Base-by-base conservation (phyloP, 768 basidiomycete genomes). In the Kwoniella shandongensis region DNA sequence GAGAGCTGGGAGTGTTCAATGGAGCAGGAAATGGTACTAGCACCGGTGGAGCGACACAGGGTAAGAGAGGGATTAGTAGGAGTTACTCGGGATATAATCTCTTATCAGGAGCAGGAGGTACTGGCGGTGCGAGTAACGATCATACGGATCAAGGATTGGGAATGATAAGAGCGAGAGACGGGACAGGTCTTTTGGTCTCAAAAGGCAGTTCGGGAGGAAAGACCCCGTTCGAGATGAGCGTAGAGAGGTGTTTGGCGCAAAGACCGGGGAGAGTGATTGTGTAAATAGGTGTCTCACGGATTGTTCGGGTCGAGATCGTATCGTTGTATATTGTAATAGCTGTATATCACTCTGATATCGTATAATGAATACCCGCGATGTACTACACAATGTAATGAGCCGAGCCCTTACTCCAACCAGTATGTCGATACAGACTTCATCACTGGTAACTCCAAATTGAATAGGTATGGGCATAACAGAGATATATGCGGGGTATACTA, bases 221-320 rank as follows among this genome's bases (percentile, higher is more conserved):
- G 52, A 70, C 66, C 13, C 68, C 71, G 18, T 70, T 73, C 44
- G 66, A 70, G 54, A 49, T 73, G 50, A 68, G 69, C 51, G 63
- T 73, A 5, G 64, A 70, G 58, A 60, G 71, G 44, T 67, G 66
- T 60, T 44, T 72, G 48, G 67, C 70, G 4, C 70, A 72, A 46
- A 54, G 65, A 30, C 70, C 70, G 11, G 50, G 54, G 13, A 32
- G 56, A 4, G 27, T 23, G 20, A 36, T 5, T 30, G 52, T 13
- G 32, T 32, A 13, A 32, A 13, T 32, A 13, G 32, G 32, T 32
- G 40, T 42, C 7, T 6, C n/a, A 42, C n/a, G 22, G 40, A n/a
- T 6, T n/a, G n/a, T n/a, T n/a, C n/a, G n/a, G n/a, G n/a, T n/a
- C n/a, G n/a, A n/a, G n/a, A n/a, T n/a, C n/a, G n/a, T n/a, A n/a